Percentiles rank a stretch among this genome's conserved stretches.
Evolutionary conservation across 2,329 filamentous ascomycete genomes (phyloP).

Genomic region (Aureobasidium sp.): DNA sequence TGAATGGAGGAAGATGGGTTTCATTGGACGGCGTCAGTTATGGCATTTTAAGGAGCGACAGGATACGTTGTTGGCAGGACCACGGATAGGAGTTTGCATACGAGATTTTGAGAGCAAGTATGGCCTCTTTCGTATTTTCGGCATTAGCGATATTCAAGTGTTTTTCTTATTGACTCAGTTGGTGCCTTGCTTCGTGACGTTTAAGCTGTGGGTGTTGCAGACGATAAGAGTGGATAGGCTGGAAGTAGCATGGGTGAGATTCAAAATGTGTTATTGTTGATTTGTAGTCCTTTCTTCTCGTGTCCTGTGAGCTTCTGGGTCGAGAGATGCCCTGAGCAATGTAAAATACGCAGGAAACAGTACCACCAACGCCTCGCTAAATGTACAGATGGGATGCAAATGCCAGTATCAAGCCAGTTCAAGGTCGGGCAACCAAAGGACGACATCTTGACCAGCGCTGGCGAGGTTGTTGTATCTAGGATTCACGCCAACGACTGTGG

Average conservation of each 20-base stretch:
- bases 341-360: neutral
- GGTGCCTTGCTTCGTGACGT: neutral
- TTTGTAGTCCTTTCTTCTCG: neutral
- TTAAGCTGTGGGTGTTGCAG: neutral
- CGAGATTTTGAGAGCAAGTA: neutral
- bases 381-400: neutral
- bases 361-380: constrained; percentile 14
- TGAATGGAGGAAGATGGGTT: neutral
- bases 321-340: neutral
- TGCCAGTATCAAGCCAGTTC: constrained; percentile 23
- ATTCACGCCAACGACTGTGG: constrained; percentile 76
- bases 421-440: constrained; percentile 41
- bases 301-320: neutral
- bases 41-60: neutral
- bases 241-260: neutral
- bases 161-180: neutral
- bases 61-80: neutral
- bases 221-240: neutral
- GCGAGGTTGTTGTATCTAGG: constrained; percentile 87
- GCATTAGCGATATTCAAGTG: neutral
- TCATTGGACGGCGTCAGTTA: neutral
- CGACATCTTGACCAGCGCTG: constrained; percentile 73
- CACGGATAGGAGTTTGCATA: neutral
- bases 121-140: neutral
- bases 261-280: neutral